A percentile compares a stretch with the other conserved stretches of the same genome.
Conservation (phyloP, 257 asterid genomes). For the Eucommia ulmoides region DNA sequence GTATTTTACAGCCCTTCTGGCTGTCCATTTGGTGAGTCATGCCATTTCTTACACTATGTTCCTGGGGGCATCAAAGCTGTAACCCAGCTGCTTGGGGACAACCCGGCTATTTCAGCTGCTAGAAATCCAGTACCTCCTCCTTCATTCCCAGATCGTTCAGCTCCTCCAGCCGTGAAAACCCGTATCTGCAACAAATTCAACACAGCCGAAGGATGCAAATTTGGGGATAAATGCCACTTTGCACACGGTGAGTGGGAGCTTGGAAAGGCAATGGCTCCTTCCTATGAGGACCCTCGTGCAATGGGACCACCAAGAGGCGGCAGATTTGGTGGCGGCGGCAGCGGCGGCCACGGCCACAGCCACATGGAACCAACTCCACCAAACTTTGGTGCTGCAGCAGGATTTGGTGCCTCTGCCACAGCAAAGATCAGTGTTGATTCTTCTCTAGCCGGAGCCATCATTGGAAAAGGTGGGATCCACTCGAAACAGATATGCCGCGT, state of each 20-base stretch:
- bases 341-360: too few species aligned
- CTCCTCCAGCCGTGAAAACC: conserved; percentile 49
- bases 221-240: conserved; percentile 62
- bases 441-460: conserved; percentile 59
- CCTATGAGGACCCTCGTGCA: conserved; percentile 44
- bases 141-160: conserved; percentile 39
- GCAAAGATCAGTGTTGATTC: conserved; percentile 80
- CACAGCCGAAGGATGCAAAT: conserved; percentile 72
- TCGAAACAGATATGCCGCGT: conserved; percentile 62
- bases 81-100: conserved; percentile 65
- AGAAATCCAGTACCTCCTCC: conserved; percentile 37
- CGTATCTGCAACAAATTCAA: conserved; percentile 56
- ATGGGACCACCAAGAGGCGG: conserved; percentile 28
- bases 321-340: conserved; percentile 41
- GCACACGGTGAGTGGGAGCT: conserved; percentile 81
- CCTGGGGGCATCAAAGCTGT: conserved; percentile 88
- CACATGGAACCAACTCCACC: conserved; percentile 35
- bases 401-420: conserved; percentile 67
- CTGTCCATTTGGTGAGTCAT: conserved; percentile 71
- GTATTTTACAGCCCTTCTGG: conserved; percentile 49
- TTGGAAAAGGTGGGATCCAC: conserved; percentile 67
- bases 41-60: conserved; percentile 78
- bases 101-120: conserved; percentile 49
- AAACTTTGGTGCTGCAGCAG: conserved; percentile 24
- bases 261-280: conserved; percentile 34